A percentile compares a stretch with the other conserved stretches of the same genome.
Conservation (phyloP, 2,329 filamentous ascomycete genomes). For the Talaromyces verruculosus region DNA sequence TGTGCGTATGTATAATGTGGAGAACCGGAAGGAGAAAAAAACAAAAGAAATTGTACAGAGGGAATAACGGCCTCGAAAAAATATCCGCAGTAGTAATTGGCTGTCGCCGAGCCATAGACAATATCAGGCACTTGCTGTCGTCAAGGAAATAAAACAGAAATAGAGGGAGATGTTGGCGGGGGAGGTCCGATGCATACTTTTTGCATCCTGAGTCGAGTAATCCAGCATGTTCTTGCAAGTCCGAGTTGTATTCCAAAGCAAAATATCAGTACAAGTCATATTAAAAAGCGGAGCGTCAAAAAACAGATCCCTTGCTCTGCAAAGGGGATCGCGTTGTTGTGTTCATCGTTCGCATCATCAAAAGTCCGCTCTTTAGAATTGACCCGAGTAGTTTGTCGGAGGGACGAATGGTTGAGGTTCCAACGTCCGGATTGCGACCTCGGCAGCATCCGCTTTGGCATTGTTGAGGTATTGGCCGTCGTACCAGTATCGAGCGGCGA, state of each 20-base stretch:
- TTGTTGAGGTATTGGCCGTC: conserved; percentile 86
- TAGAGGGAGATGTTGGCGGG: not conserved
- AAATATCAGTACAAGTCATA: conserved; percentile 16
- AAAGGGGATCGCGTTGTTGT: not conserved
- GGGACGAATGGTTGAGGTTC: conserved; percentile 29
- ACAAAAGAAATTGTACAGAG: conserved; percentile 27
- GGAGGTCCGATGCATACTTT: not conserved
- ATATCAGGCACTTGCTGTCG: not conserved
- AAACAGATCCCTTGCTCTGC: not conserved
- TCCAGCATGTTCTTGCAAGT: conserved; percentile 6
- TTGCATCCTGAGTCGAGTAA: not conserved
- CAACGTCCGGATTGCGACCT: conserved; percentile 59
- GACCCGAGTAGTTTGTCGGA: conserved; percentile 29
- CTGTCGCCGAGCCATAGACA: not conserved
- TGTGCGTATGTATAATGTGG: conserved; percentile 3
- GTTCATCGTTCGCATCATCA: not conserved
- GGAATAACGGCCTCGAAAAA: conserved; percentile 22
- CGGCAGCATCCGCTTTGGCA: conserved; percentile 86
- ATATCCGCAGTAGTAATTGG: not conserved
- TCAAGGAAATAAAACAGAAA: not conserved
- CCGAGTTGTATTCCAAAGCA: conserved; percentile 8
- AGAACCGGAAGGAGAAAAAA: conserved; percentile 20
- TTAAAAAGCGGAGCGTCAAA: conserved; percentile 1
- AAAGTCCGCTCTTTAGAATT: conserved; percentile 23
- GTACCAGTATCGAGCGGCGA: conserved; percentile 84